Conservation (phyloP, 768 basidiomycete species). For the Boletus subcaerulescens region DNA sequence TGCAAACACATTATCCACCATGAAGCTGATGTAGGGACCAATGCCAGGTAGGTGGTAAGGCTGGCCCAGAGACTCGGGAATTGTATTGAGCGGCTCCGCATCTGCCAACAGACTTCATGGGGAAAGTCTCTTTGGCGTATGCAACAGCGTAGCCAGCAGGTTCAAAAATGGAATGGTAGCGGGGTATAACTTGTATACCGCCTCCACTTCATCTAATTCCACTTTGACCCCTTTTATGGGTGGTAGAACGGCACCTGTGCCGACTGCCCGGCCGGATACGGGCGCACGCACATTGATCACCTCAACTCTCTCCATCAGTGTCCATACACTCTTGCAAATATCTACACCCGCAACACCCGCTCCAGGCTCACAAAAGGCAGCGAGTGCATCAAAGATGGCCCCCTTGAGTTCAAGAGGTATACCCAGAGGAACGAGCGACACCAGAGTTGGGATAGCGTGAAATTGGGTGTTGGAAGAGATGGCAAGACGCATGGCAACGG, state of each 20-base stretch:
- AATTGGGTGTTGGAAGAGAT: conserved; percentile 75
- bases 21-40: conserved; percentile 79
- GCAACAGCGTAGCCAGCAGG: conserved; percentile 78
- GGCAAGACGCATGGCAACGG: conserved; percentile 73
- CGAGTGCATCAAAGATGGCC: conserved; percentile 73
- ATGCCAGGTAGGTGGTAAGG: conserved; percentile 80
- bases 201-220: conserved; percentile 86
- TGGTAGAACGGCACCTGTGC: conserved; percentile 38
- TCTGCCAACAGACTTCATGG: conserved; percentile 58
- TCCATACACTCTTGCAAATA: conserved; percentile 81
- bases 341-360: conserved; percentile 72
- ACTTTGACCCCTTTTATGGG: conserved; percentile 77
- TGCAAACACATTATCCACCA: conserved; percentile 85
- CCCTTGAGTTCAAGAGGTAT: conserved; percentile 93
- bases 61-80: conserved; percentile 77
- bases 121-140: conserved; percentile 72
- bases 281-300: conserved; percentile 70
- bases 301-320: conserved; percentile 78
- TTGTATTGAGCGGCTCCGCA: conserved; percentile 62
- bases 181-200: conserved; percentile 75
- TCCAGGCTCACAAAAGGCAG: conserved; percentile 81
- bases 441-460: conserved; percentile 75
- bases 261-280: conserved; percentile 25
- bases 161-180: conserved; percentile 86
- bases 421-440: conserved; percentile 72